phyloP scores from a whole-genome alignment of 495 filamentous ascomycete genomes.

The Parathielavia appendiculata region DNA sequence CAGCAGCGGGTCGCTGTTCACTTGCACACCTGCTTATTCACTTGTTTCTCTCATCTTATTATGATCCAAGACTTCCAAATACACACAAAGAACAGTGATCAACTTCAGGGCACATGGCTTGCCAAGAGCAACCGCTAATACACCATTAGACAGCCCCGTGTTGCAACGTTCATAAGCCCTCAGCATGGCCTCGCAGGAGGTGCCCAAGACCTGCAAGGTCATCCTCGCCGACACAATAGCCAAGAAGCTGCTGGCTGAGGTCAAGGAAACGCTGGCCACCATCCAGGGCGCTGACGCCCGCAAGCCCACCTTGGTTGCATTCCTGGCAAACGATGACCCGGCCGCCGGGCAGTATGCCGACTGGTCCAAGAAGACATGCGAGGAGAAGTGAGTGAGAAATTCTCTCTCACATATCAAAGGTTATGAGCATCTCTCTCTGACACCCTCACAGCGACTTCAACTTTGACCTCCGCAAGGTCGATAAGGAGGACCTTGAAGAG shows the following conservation, averaged over 20 bases:
- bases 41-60: background rate
- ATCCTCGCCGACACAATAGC: constrained; percentile 80
- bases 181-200: constrained; percentile 40
- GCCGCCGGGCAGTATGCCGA: constrained; percentile 90
- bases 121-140: constrained; percentile 1
- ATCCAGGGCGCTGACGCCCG: constrained; percentile 46
- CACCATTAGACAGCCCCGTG: background rate
- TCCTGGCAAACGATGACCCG: constrained; percentile 86
- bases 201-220: constrained; percentile 77
- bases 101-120: background rate
- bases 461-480: constrained; percentile 75
- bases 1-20: background rate
- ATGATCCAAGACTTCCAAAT: background rate
- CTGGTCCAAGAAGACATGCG: constrained; percentile 93
- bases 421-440: background rate
- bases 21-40: background rate
- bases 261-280: constrained; percentile 62
- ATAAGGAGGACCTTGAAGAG: constrained; percentile 84
- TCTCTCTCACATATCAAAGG: background rate
- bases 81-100: background rate
- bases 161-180: background rate
- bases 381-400: constrained; percentile 68
- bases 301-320: constrained; percentile 77
- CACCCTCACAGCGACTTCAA: constrained; percentile 66
- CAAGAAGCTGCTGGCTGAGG: constrained; percentile 70